Conservation (phyloP, 108 stramenopile species). For the Discostella pseudostelligera region DNA sequence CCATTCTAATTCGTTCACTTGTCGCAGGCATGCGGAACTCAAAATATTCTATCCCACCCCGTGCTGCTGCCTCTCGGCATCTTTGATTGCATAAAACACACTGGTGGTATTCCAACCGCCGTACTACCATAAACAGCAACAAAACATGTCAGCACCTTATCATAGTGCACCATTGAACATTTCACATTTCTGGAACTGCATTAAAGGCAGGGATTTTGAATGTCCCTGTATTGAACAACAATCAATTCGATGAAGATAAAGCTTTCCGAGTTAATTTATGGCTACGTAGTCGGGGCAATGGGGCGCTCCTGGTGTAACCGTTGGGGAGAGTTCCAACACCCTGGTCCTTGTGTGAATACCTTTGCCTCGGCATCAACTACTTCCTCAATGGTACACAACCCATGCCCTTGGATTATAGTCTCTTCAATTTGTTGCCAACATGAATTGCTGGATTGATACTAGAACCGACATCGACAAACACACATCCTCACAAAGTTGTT, state of each 20-base stretch:
- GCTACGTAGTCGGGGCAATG: no score
- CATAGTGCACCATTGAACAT: slow-evolving; percentile 85
- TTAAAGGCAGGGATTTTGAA: slow-evolving; percentile 97
- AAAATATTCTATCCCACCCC: slow-evolving; percentile 68
- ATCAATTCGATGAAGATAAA: no score
- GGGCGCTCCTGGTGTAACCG: no score
- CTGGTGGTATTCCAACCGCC: slow-evolving; percentile 95
- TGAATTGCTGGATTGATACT: slow-evolving; percentile 95
- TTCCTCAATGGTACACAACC: slow-evolving; percentile 95
- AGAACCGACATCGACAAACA: slow-evolving; percentile 85
- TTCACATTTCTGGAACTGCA: slow-evolving; percentile 89
- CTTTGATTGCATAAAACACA: slow-evolving; percentile 94
- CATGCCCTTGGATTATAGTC: slow-evolving; percentile 94
- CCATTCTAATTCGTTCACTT: slow-evolving; percentile 82
- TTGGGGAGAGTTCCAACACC: no score
- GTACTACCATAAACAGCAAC: slow-evolving; percentile 94
- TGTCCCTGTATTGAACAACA: no score
- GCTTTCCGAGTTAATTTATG: no score
- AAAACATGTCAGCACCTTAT: slow-evolving; percentile 81
- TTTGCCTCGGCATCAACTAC: slow-evolving; percentile 83
- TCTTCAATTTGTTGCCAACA: slow-evolving; percentile 97
- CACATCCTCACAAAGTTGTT: slow-evolving; percentile 75
- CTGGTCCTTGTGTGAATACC: slow-evolving; percentile 89
- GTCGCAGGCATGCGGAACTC: slow-evolving; percentile 88
- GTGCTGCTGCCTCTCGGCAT: slow-evolving; percentile 78